Conservation (phyloP, 495 filamentous ascomycete species). For the Amorphotheca resinae region DNA sequence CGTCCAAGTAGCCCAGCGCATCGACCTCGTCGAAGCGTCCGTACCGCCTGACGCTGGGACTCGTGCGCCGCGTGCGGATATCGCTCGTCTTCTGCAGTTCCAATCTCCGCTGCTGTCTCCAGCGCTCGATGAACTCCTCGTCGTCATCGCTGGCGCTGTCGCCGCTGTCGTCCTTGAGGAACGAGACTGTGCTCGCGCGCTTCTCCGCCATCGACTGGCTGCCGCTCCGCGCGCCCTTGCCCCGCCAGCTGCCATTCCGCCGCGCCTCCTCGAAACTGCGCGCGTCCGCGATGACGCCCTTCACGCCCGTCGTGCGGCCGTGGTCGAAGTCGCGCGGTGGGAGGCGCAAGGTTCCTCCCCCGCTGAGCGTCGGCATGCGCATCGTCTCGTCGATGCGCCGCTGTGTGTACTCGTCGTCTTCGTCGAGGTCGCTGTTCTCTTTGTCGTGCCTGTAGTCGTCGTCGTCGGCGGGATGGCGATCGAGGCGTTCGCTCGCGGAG, state of each 20-base stretch:
- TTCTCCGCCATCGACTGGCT: conserved; percentile 12
- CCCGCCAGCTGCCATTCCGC: conserved; percentile 7
- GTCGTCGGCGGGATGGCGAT: conserved; percentile 48
- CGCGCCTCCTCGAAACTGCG: conserved; percentile 71
- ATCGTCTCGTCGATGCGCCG: conserved; percentile 46
- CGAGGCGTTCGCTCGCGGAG: conserved; percentile 8
- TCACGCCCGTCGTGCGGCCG: conserved; percentile 75
- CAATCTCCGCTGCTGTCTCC: conserved; percentile 65
- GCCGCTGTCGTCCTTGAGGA: conserved; percentile 24
- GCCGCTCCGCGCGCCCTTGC: neutral
- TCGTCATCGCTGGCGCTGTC: conserved; percentile 57
- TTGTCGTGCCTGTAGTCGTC: conserved; percentile 27
- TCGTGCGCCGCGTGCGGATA: conserved; percentile 44
- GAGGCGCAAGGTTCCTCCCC: conserved; percentile 36
- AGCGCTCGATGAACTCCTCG: conserved; percentile 69
- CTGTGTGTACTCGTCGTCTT: conserved; percentile 45
- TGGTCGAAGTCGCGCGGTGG: conserved; percentile 54
- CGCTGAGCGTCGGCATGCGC: conserved; percentile 40
- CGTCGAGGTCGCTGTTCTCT: conserved; percentile 39
- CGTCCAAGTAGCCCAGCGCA: conserved; percentile 83
- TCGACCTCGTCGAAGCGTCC: conserved; percentile 76
- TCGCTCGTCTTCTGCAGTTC: conserved; percentile 46
- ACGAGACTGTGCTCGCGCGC: conserved; percentile 9
- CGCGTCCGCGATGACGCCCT: conserved; percentile 95
- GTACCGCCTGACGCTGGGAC: conserved; percentile 61